Evolutionary conservation across 192 early-diverging fungal genomes (phyloP), one percentile per base, ranked within the genome.

Genomic region (Rhizophlyctis rosea): DNA sequence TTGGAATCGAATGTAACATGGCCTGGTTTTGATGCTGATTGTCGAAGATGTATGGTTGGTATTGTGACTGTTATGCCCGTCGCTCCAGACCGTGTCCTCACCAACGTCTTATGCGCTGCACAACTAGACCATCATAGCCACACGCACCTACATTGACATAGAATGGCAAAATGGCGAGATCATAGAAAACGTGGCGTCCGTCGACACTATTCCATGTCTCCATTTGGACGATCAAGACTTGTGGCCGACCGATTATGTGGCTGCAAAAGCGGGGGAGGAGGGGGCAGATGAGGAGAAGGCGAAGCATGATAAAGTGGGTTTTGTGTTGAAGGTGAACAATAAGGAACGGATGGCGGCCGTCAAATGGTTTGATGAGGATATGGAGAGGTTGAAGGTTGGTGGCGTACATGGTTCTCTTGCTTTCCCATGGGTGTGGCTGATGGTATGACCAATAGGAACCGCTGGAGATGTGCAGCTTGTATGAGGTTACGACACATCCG

Each of bases 151-250:
- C n/a, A n/a, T n/a, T n/a, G n/a, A n/a, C n/a, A n/a, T 44, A 7
- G 39, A 44, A 44, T 44, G 39, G 39, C 39, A 44, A 44, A 18
- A 44, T 44, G 39, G 39, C 9, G 18, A 7, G 39, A 44, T 44
- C 9, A 44, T 18, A 7, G 18, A 44, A 44, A 18, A 44, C 39
- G 18, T 44, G 7, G 9, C 18, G 7, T 44, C 39, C 7, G 18
- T 18, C 39, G 39, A 44, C 39, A 13, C 18, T 7, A 18, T 44
- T 18, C 39, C 39, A 18, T 44, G 39, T 44, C 39, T 44, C 18
- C 39, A 44, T 18, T 44, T 44, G 39, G 39, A 44, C 39, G 39
- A 44, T 44, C 39, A 44, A 44, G 39, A 44, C 39, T 18, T 44
- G 7, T 44, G 39, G 39, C 39, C 39, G 39, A 44, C 39, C 9